Percentiles rank a stretch among this genome's conserved stretches.
These are phyloP conservation scores for Lactifluus echinatus DNA, from an alignment of 768 basidiomycete species.

Conservation along the genomic window DNA sequence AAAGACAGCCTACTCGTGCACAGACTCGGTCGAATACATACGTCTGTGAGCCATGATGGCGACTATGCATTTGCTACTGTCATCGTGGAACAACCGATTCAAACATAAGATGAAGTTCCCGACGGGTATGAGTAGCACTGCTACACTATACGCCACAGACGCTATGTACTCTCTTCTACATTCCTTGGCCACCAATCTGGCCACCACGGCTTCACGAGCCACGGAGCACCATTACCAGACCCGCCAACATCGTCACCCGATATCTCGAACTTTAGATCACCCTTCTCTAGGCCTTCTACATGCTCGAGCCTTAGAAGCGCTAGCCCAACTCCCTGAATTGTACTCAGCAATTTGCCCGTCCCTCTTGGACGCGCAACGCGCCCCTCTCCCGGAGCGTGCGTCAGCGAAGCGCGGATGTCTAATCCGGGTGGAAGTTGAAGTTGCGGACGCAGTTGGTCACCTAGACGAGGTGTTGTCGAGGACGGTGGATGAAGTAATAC, in stretches of 20 bases:
- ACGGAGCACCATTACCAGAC: constrained; percentile 26
- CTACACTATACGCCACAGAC: background rate
- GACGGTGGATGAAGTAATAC: constrained; percentile 43
- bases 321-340: constrained; percentile 52
- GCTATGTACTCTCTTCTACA: background rate
- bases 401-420: constrained; percentile 27
- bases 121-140: background rate
- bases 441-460: background rate
- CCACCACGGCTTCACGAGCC: constrained; percentile 39
- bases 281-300: constrained; percentile 44
- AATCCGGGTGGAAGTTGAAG: constrained; percentile 14
- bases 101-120: background rate
- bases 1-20: constrained; percentile 14
- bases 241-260: constrained; percentile 19
- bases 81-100: constrained; percentile 36
- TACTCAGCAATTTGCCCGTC: constrained; percentile 65
- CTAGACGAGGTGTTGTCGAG: background rate
- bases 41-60: constrained; percentile 77
- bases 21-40: constrained; percentile 39
- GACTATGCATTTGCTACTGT: constrained; percentile 68
- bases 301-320: constrained; percentile 79
- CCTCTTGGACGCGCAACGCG: constrained; percentile 53
- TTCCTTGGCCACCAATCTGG: constrained; percentile 50
- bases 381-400: constrained; percentile 23
- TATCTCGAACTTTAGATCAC: constrained; percentile 35